Evolutionary conservation across 169 alveolate genomes (phyloP), one percentile per base, ranked within the genome.

Genomic region (Sarcocystis neurona): DNA sequence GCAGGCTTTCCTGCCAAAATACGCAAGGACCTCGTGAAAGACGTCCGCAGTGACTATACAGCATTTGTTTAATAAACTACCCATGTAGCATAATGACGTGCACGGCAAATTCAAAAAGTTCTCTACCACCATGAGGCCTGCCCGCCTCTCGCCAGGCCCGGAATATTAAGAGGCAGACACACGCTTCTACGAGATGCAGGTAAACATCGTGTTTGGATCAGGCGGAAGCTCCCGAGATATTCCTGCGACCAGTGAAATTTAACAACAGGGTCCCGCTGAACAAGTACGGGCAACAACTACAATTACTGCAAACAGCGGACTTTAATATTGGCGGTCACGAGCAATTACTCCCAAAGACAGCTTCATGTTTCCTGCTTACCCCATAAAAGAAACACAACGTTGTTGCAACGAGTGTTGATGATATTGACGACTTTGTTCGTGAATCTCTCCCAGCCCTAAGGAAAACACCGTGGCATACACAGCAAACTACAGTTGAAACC

Each of bases 1-100:
- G 98, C 98, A 34, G 94, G 93, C 63, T 93, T 95, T 39, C 99
- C 99, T 99, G 98, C 96, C 50, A 96, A 63, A 27, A 41, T 56
- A n/a, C n/a, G n/a, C n/a, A n/a, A n/a, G n/a, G n/a, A n/a, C n/a
- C n/a, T n/a, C n/a, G n/a, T n/a, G n/a, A n/a, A n/a, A n/a, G n/a
- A n/a, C n/a, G n/a, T n/a, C n/a, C n/a, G n/a, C n/a, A n/a, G n/a
- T n/a, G n/a, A n/a, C n/a, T n/a, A n/a, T n/a, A n/a, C n/a, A n/a
- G n/a, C n/a, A n/a, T n/a, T n/a, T n/a, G n/a, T n/a, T n/a, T n/a
- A n/a, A n/a, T n/a, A n/a, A n/a, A n/a, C n/a, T n/a, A n/a, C n/a
- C n/a, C n/a, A n/a, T n/a, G n/a, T n/a, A n/a, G n/a, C n/a, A n/a
- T n/a, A n/a, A n/a, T n/a, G n/a, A n/a, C n/a, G n/a, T n/a, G n/a